A percentile compares a stretch with the other conserved stretches of the same genome.
Evolutionary conservation across 1,284 basidiomycete species (phyloP).

Genomic region (Rhodotorula sp.): DNA sequence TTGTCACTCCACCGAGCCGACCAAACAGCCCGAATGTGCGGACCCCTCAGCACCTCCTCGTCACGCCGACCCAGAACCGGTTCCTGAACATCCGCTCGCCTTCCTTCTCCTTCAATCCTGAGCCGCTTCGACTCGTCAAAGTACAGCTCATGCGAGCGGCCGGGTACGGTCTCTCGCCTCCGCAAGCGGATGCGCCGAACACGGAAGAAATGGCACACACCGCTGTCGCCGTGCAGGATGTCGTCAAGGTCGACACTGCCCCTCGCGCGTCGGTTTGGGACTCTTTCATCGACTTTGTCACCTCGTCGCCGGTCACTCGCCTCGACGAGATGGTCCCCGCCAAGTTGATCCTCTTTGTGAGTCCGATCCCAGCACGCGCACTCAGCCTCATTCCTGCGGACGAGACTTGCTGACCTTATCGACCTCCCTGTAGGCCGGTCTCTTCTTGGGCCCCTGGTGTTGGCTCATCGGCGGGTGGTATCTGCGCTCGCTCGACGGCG

Average conservation of each 20-base stretch:
- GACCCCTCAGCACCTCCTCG: slow-evolving; percentile 26
- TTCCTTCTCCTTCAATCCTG: slow-evolving; percentile 38
- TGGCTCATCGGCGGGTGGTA: slow-evolving; percentile 43
- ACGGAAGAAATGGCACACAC: background rate
- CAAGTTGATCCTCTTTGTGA: slow-evolving; percentile 33
- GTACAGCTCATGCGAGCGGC: slow-evolving; percentile 29
- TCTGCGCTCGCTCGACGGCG: slow-evolving; percentile 32
- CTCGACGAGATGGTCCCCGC: slow-evolving; percentile 37
- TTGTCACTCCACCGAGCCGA: background rate
- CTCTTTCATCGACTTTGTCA: slow-evolving; percentile 11
- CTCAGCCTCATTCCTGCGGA: no score
- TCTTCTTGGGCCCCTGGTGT: slow-evolving; percentile 38
- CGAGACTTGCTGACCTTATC: background rate
- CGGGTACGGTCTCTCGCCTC: slow-evolving; percentile 6
- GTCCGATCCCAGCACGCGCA: background rate
- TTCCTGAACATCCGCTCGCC: background rate
- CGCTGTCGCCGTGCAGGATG: slow-evolving; percentile 4
- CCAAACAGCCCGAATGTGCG: slow-evolving; percentile 8
- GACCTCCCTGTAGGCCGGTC: slow-evolving; percentile 20
- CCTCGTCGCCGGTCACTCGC: slow-evolving; percentile 13
- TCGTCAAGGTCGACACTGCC: background rate
- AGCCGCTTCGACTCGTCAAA: slow-evolving; percentile 35
- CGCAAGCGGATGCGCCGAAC: background rate
- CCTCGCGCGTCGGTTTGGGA: slow-evolving; percentile 1
- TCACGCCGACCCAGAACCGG: slow-evolving; percentile 3